Percentiles rank a stretch among this genome's conserved stretches.
Evolutionary conservation across 2,329 filamentous ascomycete species (phyloP).

Genomic region (Pseudophaeomoniella oleicola): DNA sequence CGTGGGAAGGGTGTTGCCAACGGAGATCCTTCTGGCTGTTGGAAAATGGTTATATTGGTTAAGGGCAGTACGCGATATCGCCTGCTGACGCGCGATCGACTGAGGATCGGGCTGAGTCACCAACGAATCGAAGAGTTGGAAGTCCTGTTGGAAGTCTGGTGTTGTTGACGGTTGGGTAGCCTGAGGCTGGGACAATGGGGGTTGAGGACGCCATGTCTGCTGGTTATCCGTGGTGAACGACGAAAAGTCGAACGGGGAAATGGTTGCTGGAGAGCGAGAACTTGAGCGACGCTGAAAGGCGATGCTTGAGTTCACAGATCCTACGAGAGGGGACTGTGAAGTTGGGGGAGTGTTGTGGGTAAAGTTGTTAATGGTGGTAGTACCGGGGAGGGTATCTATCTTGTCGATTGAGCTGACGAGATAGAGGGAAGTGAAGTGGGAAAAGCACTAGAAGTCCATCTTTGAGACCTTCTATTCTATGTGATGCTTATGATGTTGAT

Average conservation of each 20-base stretch:
- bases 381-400: conserved; percentile 11
- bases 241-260: conserved; percentile 16
- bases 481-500: not conserved
- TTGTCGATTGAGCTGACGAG: conserved; percentile 13
- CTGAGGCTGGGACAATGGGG: conserved; percentile 16
- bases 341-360: conserved; percentile 11
- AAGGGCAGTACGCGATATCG: conserved; percentile 17
- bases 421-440: conserved; percentile 7
- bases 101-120: conserved; percentile 10
- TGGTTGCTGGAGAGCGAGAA: conserved; percentile 17
- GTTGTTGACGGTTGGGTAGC: conserved; percentile 10
- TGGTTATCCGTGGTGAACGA: conserved; percentile 11
- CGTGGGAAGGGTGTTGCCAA: conserved; percentile 10
- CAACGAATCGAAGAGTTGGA: conserved; percentile 17
- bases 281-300: conserved; percentile 13
- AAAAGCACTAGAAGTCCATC: conserved; percentile 17
- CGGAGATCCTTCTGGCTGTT: conserved; percentile 11
- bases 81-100: conserved; percentile 14
- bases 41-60: conserved; percentile 8
- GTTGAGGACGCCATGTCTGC: conserved; percentile 18
- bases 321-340: conserved; percentile 16
- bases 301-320: conserved; percentile 16
- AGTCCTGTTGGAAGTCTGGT: conserved; percentile 16
- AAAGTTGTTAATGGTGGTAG: conserved; percentile 2
- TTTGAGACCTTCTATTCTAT: conserved; percentile 13